Conservation (phyloP, 495 filamentous ascomycete genomes). For the Podospora anserina region DNA sequence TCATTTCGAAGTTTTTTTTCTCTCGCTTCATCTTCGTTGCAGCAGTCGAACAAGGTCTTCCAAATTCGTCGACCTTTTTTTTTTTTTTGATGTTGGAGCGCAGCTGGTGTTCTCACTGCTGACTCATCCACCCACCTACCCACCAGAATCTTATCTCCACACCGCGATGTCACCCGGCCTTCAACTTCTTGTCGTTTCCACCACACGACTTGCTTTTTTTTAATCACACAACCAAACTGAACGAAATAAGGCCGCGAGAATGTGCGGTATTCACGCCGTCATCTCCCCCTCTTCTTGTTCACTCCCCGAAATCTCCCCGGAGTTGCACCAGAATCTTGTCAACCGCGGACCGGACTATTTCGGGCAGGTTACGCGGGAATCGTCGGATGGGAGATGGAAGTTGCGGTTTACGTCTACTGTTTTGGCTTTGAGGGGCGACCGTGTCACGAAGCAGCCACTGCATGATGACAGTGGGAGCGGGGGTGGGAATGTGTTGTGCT, state of each 20-base stretch:
- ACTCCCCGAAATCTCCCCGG: constrained; percentile 22
- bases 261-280: constrained; percentile 50
- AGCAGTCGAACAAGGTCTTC: too few relatives aligned
- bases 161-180: too few relatives aligned
- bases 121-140: neutral
- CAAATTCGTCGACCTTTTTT: too few relatives aligned
- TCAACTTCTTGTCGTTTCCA: neutral
- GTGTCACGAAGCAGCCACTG: constrained; percentile 71
- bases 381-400: constrained; percentile 23
- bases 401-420: constrained; percentile 79
- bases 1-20: too few relatives aligned
- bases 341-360: constrained; percentile 53
- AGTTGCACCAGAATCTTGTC: constrained; percentile 33
- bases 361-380: constrained; percentile 37
- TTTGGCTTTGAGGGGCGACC: constrained; percentile 74
- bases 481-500: constrained; percentile 77
- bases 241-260: constrained; percentile 18
- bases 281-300: constrained; percentile 25
- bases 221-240: neutral
- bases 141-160: too few relatives aligned
- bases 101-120: neutral
- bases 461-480: constrained; percentile 49
- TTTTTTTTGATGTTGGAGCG: neutral
- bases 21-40: too few relatives aligned
- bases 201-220: neutral